A percentile compares a stretch with the other conserved stretches of the same genome.
phyloP scores from a whole-genome alignment of 306 rosid genomes.

The Castanea crenata region DNA sequence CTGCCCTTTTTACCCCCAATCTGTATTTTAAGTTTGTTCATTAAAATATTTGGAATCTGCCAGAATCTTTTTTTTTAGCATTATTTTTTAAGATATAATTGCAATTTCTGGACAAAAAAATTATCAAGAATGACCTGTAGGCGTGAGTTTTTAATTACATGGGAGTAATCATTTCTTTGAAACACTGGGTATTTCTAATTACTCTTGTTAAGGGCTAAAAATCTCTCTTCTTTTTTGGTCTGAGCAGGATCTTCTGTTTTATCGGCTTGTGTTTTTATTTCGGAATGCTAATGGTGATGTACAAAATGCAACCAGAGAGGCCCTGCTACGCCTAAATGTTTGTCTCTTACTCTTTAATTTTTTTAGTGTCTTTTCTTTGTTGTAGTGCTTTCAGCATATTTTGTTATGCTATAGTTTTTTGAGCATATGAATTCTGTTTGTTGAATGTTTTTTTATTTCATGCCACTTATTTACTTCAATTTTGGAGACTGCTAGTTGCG shows the following conservation, averaged over 20 bases:
- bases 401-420: background rate
- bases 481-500: background rate
- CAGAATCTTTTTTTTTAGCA: background rate
- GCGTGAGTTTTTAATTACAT: background rate
- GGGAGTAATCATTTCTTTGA: background rate
- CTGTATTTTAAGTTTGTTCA: background rate
- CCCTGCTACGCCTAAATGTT: slow-evolving; percentile 61
- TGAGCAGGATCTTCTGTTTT: slow-evolving; percentile 62
- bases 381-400: background rate
- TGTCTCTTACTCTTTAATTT: slow-evolving; percentile 29
- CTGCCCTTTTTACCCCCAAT: background rate
- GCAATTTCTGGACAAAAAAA: no score
- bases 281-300: slow-evolving; percentile 54
- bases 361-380: background rate
- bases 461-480: background rate
- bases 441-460: background rate
- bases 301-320: slow-evolving; percentile 66
- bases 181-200: background rate
- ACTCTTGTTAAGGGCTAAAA: slow-evolving; percentile 9
- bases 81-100: background rate
- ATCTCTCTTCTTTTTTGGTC: slow-evolving; percentile 8
- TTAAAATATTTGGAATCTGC: background rate
- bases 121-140: no score
- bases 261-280: slow-evolving; percentile 58
- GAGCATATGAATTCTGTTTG: background rate